Base-by-base conservation (phyloP, 2,329 filamentous ascomycete genomes). In the Aspergillus niger region DNA sequence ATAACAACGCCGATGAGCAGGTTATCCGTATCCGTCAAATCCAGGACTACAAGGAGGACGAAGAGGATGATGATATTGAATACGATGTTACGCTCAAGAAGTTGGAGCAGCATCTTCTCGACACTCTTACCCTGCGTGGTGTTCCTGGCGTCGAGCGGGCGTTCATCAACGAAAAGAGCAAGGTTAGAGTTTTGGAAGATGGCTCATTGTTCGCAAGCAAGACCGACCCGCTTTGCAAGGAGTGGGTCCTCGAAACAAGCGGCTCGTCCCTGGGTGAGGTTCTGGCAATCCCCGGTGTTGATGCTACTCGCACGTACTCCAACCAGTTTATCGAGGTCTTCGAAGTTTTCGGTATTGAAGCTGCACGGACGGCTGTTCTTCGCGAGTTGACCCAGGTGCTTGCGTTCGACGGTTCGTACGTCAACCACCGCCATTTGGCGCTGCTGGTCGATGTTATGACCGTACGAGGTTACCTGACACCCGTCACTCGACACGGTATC, bases 381-480 rank as follows among this genome's bases (percentile, higher is more conserved):
- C 89, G 90, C 63, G 96, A 99, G 75, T 79, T 99, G 82, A 92
- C 90, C 30, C 89, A 92, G 72, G 95, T 99, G 74, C 80, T 99
- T 81, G 93, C 95, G 26, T 99, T 99, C 75, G 95, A 98, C 75
- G 96, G 96, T 85, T 98, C 95, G 13, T 99, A 99, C 76, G 95
- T 99, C 85, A 99, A 99, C 77, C 92, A 98, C 80, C 92, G 95
- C 72, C 95, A 99, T 81, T 88, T 99, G 81, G 91, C 93, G 51
- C 86, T 99, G 38, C 84, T 99, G 56, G 92, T 96, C 66, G 95
- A 99, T 80, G 92, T 99, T 65, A 99, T 99, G 95, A 97, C 93
- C 28, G 92, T 96, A 71, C 87, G 95, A 71, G 95, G 95, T 67
- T 89, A 90, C 70, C 89, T 99, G 71, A 97, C 97, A 77, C 94